Conservation (phyloP, 139 green algal genomes). For the Nannochloris sp. region DNA sequence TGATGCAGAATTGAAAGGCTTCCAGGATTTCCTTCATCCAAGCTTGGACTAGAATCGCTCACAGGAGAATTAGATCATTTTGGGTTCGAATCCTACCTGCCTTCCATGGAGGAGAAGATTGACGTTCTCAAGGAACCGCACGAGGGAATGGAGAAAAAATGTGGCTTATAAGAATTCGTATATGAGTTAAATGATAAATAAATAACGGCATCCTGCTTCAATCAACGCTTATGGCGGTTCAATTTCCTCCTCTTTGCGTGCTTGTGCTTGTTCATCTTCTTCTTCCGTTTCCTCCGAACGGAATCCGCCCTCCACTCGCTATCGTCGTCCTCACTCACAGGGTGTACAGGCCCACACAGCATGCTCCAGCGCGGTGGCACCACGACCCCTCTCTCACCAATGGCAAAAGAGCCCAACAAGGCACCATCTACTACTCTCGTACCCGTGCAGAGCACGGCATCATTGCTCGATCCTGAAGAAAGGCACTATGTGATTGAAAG, state of each 20-base stretch:
- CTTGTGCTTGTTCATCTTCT: slow-evolving; percentile 64
- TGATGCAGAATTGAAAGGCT: slow-evolving; percentile 41
- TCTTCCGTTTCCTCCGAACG: slow-evolving; percentile 42
- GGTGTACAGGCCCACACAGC: background rate
- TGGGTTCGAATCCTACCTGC: slow-evolving; percentile 60
- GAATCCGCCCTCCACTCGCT: slow-evolving; percentile 24
- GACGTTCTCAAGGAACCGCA: slow-evolving; percentile 46
- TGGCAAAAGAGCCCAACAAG: background rate
- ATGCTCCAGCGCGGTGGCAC: slow-evolving; percentile 1
- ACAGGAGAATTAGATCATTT: slow-evolving; percentile 76
- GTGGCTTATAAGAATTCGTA: slow-evolving; percentile 17
- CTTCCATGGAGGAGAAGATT: slow-evolving; percentile 29
- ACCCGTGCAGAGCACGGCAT: background rate
- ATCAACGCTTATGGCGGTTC: slow-evolving; percentile 9
- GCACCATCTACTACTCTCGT: background rate
- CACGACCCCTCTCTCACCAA: background rate
- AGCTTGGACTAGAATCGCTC: slow-evolving; percentile 59
- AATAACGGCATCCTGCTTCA: background rate
- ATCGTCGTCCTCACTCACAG: background rate
- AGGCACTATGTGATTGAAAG: background rate
- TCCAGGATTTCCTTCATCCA: slow-evolving; percentile 54
- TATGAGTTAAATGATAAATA: background rate
- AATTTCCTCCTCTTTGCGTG: slow-evolving; percentile 39
- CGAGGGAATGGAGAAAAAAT: slow-evolving; percentile 57
- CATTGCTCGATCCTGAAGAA: background rate